Evolutionary conservation across 257 asterid genomes (phyloP), one percentile per base, ranked within the genome.

Genomic region (Nyctanthes arbortristis): DNA sequence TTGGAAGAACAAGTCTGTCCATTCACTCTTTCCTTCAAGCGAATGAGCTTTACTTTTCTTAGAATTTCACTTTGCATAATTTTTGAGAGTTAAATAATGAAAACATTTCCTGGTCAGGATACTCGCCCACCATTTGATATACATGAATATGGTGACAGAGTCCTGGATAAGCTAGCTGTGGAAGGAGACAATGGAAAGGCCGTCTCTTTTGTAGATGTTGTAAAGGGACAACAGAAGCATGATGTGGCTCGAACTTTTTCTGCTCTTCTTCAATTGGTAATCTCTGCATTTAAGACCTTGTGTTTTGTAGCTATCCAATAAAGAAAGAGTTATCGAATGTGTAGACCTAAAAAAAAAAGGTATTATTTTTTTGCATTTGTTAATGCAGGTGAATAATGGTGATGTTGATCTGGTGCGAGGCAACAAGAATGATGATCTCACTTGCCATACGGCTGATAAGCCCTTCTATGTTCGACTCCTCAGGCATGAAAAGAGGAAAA

Each of bases 171-270:
- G 82, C 83, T 94, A 55, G 72, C 82, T 36, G 39, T 24, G 36
- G 80, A 77, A 77, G 87, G 68, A 69, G 79, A 79, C 49, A 71
- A 47, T 18, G 77, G 40, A 49, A 75, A 75, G 7, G 37, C 84
- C 73, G 65, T 84, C 85, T 75, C 95, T 1, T 91, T 94, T 66
- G 78, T 81, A 13, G 90, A 89, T 62, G 87, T 91, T 11, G 98
- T 89, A 61, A 81, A 36, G 79, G 98, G 95, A 73, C 95, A 87
- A 68, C 78, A 79, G 65, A 94, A 94, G 84, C 97, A 94, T 56
- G 96, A 94, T 59, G 84, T 94, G 61, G 98, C 97, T 61, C 88
- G 99, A 65, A 84, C 97, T 36, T 94, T 94, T 81, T 91, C 99
- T 47, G 96, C 99, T 25, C 96, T 94, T 78, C 88, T 94, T 63